Percentiles rank a stretch among this genome's conserved stretches.
Conservation (phyloP, 352 stramenopile genomes). For the Phytophthora tentaculata region DNA sequence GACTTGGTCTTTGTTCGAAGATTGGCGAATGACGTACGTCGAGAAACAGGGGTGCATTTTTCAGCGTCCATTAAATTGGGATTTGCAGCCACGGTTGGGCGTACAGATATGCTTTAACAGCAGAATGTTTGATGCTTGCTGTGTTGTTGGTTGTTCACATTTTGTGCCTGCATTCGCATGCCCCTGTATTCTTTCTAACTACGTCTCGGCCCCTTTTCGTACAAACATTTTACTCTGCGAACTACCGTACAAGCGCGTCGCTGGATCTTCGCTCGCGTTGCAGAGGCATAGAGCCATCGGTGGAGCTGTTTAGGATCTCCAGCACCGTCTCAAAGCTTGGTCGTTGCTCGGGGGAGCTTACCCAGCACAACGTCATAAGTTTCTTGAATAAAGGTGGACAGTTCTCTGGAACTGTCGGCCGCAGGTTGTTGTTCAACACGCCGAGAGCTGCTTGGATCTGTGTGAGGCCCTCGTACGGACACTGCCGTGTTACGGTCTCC, state of each 20-base stretch:
- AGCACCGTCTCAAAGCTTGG: conserved; percentile 85
- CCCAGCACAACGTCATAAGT: conserved; percentile 88
- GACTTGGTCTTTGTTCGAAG: conserved; percentile 17
- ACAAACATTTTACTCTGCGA: conserved; percentile 20
- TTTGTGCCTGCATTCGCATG: conserved; percentile 11
- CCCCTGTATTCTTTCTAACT: conserved; percentile 36
- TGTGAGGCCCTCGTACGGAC: conserved; percentile 92
- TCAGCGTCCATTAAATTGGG: conserved; percentile 6
- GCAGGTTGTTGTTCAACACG: conserved; percentile 88
- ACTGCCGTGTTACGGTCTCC: conserved; percentile 90
- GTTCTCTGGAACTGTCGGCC: conserved; percentile 77
- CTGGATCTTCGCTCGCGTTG: conserved; percentile 28
- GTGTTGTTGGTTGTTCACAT: conserved; percentile 18
- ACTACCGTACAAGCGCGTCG: conserved; percentile 33
- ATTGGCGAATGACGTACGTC: conserved; percentile 22
- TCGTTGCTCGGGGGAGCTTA: conserved; percentile 72
- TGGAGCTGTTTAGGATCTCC: conserved; percentile 67
- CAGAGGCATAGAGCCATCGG: conserved; percentile 29
- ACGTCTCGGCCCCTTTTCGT: conserved; percentile 18
- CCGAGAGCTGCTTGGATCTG: conserved; percentile 90
- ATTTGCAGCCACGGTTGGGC: neutral
- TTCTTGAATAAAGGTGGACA: conserved; percentile 84
- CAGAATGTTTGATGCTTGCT: neutral
- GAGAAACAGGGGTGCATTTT: neutral
- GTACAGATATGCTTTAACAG: neutral